Conservation (phyloP, 768 basidiomycete genomes). For the Rubroboletus satanas region DNA sequence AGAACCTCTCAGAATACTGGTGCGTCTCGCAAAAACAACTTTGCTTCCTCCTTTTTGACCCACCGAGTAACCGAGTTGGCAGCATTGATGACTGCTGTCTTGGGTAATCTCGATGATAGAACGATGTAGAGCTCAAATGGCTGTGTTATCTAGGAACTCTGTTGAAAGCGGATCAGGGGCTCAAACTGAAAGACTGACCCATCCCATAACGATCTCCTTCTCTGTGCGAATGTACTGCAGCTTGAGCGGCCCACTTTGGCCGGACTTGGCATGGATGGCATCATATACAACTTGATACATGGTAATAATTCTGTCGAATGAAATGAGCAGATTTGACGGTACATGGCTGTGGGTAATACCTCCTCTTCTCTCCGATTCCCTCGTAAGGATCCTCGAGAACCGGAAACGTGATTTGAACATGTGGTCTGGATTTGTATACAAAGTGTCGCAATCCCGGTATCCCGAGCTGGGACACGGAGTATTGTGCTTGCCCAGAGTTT, state of each 20-base stretch:
- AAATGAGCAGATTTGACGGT: slow-evolving; percentile 6
- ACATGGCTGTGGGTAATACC: slow-evolving; percentile 38
- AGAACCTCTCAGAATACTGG: slow-evolving; percentile 65
- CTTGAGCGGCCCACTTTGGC: slow-evolving; percentile 76
- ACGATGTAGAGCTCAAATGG: slow-evolving; percentile 89
- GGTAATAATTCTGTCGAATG: slow-evolving; percentile 60
- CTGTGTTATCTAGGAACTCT: slow-evolving; percentile 69
- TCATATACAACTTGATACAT: slow-evolving; percentile 88
- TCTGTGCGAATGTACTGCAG: slow-evolving; percentile 84
- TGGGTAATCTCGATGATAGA: slow-evolving; percentile 78
- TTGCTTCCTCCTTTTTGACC: slow-evolving; percentile 84
- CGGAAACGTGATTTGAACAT: slow-evolving; percentile 88
- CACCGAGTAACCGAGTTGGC: slow-evolving; percentile 88
- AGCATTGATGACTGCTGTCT: slow-evolving; percentile 81
- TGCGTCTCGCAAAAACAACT: slow-evolving; percentile 81
- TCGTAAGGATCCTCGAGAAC: slow-evolving; percentile 86
- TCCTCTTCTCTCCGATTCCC: slow-evolving; percentile 49
- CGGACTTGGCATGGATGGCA: slow-evolving; percentile 84
- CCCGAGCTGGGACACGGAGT: slow-evolving; percentile 69
- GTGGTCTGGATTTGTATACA: slow-evolving; percentile 84
- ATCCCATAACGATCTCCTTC: slow-evolving; percentile 87
- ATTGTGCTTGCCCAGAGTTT: slow-evolving; percentile 50
- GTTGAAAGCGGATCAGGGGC: neutral
- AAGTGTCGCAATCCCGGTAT: slow-evolving; percentile 93
- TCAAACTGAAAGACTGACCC: slow-evolving; percentile 55